Evolutionary conservation across 2,329 filamentous ascomycete species (phyloP).

Genomic region (Raffaelea albimanens): DNA sequence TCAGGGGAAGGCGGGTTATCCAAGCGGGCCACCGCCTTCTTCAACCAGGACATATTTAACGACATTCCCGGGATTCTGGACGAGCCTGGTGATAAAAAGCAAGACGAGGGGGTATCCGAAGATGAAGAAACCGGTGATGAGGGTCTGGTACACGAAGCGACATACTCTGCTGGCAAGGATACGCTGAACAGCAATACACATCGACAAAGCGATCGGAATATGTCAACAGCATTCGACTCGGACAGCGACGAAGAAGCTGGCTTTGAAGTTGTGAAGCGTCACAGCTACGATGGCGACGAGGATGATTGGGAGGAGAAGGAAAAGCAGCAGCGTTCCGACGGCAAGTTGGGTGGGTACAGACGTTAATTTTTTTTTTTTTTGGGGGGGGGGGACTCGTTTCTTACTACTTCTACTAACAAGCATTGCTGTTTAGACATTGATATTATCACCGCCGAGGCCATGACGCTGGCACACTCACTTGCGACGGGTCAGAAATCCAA

Average conservation of each 20-base stretch:
- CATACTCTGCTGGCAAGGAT: neutral
- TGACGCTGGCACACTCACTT: constrained; percentile 90
- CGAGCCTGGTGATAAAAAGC: constrained; percentile 26
- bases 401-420: constrained; percentile 15
- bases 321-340: constrained; percentile 48
- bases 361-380: neutral
- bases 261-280: constrained; percentile 52
- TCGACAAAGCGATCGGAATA: neutral
- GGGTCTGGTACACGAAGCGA: constrained; percentile 3
- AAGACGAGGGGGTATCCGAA: neutral
- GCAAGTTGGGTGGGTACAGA: neutral
- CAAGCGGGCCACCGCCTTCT: constrained; percentile 78
- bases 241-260: constrained; percentile 26
- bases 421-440: constrained; percentile 64
- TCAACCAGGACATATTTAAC: constrained; percentile 90
- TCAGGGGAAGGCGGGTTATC: constrained; percentile 56
- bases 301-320: constrained; percentile 58
- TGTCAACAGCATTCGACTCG: constrained; percentile 12
- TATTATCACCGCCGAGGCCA: constrained; percentile 98
- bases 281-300: constrained; percentile 18
- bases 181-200: neutral
- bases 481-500: constrained; percentile 76
- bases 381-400: too few relatives aligned
- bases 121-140: neutral
- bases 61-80: constrained; percentile 62